Percentiles rank a stretch among this genome's conserved stretches.
phyloP scores from a whole-genome alignment of 176 grass and related monocot species.

The Hsuehochloa calcarea region DNA sequence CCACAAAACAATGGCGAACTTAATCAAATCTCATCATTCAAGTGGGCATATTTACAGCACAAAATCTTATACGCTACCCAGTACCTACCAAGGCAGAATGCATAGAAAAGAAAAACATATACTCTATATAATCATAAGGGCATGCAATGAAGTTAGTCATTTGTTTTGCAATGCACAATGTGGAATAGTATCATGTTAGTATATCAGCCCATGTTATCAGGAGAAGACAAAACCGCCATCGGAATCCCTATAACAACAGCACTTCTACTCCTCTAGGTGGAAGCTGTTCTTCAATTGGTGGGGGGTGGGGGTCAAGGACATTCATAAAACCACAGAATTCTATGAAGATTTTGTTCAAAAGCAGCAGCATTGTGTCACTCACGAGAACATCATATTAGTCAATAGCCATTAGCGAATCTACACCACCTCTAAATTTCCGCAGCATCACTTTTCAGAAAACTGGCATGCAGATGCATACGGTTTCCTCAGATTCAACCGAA shows the following conservation, averaged over 20 bases:
- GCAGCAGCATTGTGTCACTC: background rate
- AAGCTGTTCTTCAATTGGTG: background rate
- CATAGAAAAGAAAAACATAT: background rate
- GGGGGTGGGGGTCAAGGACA: too few relatives aligned
- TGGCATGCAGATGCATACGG: background rate
- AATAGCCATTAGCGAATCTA: slow-evolving; percentile 3
- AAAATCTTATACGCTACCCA: background rate
- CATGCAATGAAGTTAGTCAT: background rate
- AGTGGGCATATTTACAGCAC: background rate
- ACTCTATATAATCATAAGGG: background rate
- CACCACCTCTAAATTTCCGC: background rate
- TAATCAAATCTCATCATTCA: slow-evolving; percentile 1
- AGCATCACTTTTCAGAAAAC: background rate
- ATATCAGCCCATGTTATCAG: background rate
- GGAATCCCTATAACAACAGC: background rate
- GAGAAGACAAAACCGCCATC: background rate
- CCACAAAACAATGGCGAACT: background rate
- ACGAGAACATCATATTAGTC: background rate
- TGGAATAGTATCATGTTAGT: background rate
- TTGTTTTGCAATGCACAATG: background rate
- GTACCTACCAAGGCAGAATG: background rate
- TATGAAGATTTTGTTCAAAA: background rate
- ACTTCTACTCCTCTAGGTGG: slow-evolving; percentile 3
- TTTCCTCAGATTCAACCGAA: background rate
- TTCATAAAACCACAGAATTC: background rate